phyloP scores from a whole-genome alignment of 2,329 filamentous ascomycete species.

The Pezicula carpinea region DNA sequence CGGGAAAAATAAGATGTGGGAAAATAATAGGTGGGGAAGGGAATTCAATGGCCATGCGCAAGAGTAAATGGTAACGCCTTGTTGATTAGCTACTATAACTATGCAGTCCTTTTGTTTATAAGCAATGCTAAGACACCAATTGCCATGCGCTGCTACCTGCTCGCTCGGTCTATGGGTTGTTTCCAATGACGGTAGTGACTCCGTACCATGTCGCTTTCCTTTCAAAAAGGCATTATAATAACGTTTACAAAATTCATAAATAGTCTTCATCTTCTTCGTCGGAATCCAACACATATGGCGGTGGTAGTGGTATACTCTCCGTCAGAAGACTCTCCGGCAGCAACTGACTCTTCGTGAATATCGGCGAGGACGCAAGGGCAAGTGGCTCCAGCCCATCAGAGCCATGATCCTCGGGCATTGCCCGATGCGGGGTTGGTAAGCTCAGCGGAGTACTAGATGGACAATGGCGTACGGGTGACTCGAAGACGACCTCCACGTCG shows the following conservation, averaged over 20 bases:
- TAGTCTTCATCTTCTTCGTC: conserved; percentile 33
- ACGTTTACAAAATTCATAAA: conserved; percentile 11
- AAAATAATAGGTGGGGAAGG: too few species aligned
- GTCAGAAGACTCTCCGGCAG: conserved; percentile 43
- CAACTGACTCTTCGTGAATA: conserved; percentile 48
- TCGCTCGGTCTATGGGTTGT: too few species aligned
- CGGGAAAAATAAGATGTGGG: too few species aligned
- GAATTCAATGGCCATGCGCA: too few species aligned
- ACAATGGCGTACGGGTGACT: conserved; percentile 20
- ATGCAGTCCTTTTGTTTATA: too few species aligned
- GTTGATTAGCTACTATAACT: too few species aligned
- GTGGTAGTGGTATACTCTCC: conserved; percentile 33
- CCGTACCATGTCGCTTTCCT: too few species aligned
- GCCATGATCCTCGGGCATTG: not conserved
- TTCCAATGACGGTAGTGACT: too few species aligned
- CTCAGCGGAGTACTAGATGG: conserved; percentile 16
- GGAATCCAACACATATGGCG: conserved; percentile 38
- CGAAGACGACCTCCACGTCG: conserved; percentile 18
- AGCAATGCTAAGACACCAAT: too few species aligned
- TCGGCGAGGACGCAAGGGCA: conserved; percentile 29
- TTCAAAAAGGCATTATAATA: too few species aligned
- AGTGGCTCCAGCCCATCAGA: conserved; percentile 17
- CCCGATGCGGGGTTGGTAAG: conserved; percentile 8
- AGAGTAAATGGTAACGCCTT: too few species aligned
- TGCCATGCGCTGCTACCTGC: too few species aligned